Evolutionary conservation across 805 yeast genomes (phyloP), one percentile per base, ranked within the genome.

Genomic region (Candida morakotiae): DNA sequence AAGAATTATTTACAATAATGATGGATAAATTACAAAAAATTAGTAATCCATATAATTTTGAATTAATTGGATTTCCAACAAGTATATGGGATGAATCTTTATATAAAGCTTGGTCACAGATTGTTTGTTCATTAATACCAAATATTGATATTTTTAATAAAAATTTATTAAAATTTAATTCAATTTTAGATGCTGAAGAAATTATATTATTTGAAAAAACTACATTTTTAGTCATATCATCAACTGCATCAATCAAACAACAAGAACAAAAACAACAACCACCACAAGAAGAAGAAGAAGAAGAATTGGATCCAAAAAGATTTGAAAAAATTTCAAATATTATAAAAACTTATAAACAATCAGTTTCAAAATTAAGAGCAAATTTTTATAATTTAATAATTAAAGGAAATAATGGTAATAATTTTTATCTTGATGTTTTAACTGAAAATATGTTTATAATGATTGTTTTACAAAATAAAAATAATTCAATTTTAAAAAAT

Each of bases 11-110:
- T 53, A 74, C 73, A 13, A 78, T 86, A 15, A 87, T 91, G 83
- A 83, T 87, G 84, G 79, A 77, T 35, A 85, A 83, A 51, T 63
- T 93, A 43, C 83, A 81, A 47, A 80, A 77, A 34, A 83, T 86
- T 11, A 82, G 95, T 3, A 69, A 76, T 37, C 86, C 87, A 14
- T 67, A 51, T 44, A 69, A 64, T 41, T 87, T 87, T 61, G 67
- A 76, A 31, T 66, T 87, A 31, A 75, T 77, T 11, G 97, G 97
- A 2, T 91, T 88, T 55, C 91, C 96, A 5, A 93, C 98, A 0
- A 86, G 96, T 1, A 91, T 91, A 40, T 91, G 98, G 98, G 97
- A 91, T 62, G 98, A 91, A 58, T 80, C 91, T 52, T 67, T 91
- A 41, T 93, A 91, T 58, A 89, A 85, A 58, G 98, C 98, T 1